Evolutionary conservation across 768 basidiomycete genomes (phyloP).

Genomic region (Mycena capillaripes): DNA sequence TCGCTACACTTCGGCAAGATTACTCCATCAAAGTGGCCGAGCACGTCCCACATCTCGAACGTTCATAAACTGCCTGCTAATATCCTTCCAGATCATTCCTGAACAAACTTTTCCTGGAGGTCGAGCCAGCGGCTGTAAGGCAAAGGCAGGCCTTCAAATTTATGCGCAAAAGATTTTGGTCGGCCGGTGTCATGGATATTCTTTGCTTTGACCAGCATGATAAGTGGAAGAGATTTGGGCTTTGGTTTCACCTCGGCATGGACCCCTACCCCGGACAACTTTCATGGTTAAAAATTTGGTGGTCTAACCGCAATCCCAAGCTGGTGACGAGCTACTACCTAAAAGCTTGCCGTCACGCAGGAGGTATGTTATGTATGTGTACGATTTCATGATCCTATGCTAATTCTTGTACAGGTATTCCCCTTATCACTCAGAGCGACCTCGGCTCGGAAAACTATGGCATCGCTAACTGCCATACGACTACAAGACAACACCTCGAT

Average conservation of each 20-base stretch:
- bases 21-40: not conserved
- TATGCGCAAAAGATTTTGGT: slow-evolving; percentile 45
- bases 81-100: slow-evolving; percentile 32
- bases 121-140: slow-evolving; percentile 41
- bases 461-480: too few species aligned
- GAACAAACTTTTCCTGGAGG: not conserved
- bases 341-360: slow-evolving; percentile 38
- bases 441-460: too few species aligned
- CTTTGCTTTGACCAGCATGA: slow-evolving; percentile 60
- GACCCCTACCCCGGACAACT: slow-evolving; percentile 52
- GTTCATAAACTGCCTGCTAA: not conserved
- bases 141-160: slow-evolving; percentile 39
- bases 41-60: not conserved
- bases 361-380: slow-evolving; percentile 35
- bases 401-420: too few species aligned
- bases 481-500: too few species aligned
- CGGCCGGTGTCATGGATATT: slow-evolving; percentile 56
- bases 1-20: not conserved
- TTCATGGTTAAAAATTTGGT: slow-evolving; percentile 58
- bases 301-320: slow-evolving; percentile 53
- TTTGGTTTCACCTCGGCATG: slow-evolving; percentile 48
- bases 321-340: slow-evolving; percentile 49
- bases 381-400: too few species aligned
- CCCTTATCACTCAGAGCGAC: too few species aligned
- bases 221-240: slow-evolving; percentile 58